Evolutionary conservation across 2,329 filamentous ascomycete species (phyloP).

Genomic region (Cercospora brassicicola): DNA sequence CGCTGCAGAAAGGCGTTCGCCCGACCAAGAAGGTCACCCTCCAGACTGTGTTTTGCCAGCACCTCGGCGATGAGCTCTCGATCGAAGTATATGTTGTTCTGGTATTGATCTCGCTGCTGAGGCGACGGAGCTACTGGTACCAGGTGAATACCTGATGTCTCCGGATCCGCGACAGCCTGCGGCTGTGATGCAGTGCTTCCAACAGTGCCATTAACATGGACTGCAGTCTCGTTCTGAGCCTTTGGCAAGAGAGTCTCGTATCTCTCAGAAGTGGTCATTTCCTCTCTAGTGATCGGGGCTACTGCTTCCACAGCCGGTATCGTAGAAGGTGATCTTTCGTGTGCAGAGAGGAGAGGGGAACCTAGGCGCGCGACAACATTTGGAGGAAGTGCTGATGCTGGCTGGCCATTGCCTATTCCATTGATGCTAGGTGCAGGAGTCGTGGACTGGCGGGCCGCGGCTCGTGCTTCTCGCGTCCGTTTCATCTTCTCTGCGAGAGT

Average conservation of each 20-base stretch:
- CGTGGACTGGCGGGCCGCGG: constrained; percentile 1
- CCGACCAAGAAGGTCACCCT: constrained; percentile 19
- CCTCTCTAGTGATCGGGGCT: constrained; percentile 33
- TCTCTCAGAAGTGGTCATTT: constrained; percentile 39
- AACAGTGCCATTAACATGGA: constrained; percentile 1
- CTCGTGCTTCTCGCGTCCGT: constrained; percentile 18
- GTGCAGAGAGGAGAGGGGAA: constrained; percentile 16
- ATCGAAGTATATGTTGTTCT: constrained; percentile 28
- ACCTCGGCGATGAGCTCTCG: constrained; percentile 33
- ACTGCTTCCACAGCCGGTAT: constrained; percentile 36
- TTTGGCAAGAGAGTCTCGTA: constrained; percentile 39
- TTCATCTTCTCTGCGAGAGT: constrained; percentile 22
- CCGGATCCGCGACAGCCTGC: constrained; percentile 19
- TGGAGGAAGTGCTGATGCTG: constrained; percentile 29
- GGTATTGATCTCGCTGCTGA: constrained; percentile 38
- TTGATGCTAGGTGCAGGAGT: constrained; percentile 10
- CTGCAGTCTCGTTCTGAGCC: constrained; percentile 13
- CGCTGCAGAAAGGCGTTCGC: constrained; percentile 33
- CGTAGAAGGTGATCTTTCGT: constrained; percentile 38
- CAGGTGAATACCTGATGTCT: constrained; percentile 24
- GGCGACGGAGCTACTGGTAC: constrained; percentile 35
- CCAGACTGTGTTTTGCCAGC: constrained; percentile 22
- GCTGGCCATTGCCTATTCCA: constrained; percentile 13
- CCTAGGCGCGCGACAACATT: constrained; percentile 21
- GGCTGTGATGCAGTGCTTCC: not conserved